These are phyloP conservation scores for Russula griseocarnosa DNA, from an alignment of 768 basidiomycete species.

Conservation along the genomic window DNA sequence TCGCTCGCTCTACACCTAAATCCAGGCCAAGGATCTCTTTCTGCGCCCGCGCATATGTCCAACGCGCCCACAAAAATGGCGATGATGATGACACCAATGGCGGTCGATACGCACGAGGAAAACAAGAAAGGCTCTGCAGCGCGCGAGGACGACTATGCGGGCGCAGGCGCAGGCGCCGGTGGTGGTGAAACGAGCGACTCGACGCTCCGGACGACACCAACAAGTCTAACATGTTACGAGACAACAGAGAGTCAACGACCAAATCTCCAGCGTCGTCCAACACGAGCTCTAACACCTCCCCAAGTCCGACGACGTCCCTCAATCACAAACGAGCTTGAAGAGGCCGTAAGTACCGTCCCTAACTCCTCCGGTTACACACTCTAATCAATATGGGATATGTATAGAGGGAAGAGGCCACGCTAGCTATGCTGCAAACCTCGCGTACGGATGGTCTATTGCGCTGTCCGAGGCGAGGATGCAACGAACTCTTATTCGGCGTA, in stretches of 20 bases:
- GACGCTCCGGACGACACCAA: slow-evolving; percentile 20
- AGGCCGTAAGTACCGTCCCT: slow-evolving; percentile 13
- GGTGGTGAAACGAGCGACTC: slow-evolving; percentile 4
- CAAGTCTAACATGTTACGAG: slow-evolving; percentile 22
- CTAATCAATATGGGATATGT: not conserved
- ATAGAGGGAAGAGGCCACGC: slow-evolving; percentile 26
- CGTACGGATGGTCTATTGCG: slow-evolving; percentile 18
- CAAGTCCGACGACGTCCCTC: slow-evolving; percentile 19
- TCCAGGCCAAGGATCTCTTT: not conserved
- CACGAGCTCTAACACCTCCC: slow-evolving; percentile 19
- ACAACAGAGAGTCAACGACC: slow-evolving; percentile 3
- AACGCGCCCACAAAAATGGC: not conserved
- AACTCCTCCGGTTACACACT: not conserved
- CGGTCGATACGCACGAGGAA: not conserved
- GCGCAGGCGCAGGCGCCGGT: not conserved
- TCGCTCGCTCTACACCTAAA: slow-evolving; percentile 1
- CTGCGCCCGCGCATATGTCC: not conserved
- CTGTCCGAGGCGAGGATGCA: slow-evolving; percentile 22
- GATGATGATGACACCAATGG: not conserved
- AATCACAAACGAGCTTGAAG: slow-evolving; percentile 25
- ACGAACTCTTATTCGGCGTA: slow-evolving; percentile 21
- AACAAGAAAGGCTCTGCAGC: not conserved
- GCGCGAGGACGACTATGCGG: too few species aligned
- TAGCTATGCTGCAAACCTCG: slow-evolving; percentile 15
- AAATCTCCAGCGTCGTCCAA: slow-evolving; percentile 10